These are phyloP conservation scores for Boletus rufocinnamomeus DNA, from an alignment of 768 basidiomycete species.

Conservation along the genomic window DNA sequence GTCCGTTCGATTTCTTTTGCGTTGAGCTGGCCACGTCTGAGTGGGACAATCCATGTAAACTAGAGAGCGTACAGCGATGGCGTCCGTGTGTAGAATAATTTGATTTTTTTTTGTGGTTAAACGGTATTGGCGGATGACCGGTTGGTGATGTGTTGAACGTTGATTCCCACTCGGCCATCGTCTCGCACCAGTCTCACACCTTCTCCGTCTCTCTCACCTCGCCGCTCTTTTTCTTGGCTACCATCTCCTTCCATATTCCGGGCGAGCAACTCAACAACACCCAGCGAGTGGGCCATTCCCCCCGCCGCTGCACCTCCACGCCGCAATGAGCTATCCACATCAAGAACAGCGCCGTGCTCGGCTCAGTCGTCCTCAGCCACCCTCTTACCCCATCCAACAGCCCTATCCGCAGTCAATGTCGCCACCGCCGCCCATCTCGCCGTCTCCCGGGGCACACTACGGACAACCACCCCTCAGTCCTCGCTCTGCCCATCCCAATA, in stretches of 20 bases:
- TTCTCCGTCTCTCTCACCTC: constrained; percentile 4
- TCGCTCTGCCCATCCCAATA: constrained; percentile 39
- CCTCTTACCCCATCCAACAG: constrained; percentile 39
- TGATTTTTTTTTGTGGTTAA: neutral
- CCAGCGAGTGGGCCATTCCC: constrained; percentile 6
- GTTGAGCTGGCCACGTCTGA: neutral
- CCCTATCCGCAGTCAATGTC: constrained; percentile 21
- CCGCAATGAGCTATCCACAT: constrained; percentile 42
- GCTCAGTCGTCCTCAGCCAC: constrained; percentile 36
- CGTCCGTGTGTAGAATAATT: neutral
- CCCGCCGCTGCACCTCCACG: neutral
- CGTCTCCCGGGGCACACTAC: constrained; percentile 17
- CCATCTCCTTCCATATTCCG: neutral
- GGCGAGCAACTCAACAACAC: neutral
- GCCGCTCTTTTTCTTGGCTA: constrained; percentile 22
- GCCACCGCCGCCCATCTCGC: constrained; percentile 23
- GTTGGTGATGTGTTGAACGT: neutral
- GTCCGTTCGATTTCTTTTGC: neutral
- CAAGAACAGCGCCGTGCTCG: constrained; percentile 40
- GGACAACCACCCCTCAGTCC: constrained; percentile 20
- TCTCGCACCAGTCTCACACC: constrained; percentile 16
- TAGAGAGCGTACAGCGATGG: neutral
- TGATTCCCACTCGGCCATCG: constrained; percentile 3
- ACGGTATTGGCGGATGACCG: constrained; percentile 19
- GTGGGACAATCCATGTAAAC: neutral